Percentiles rank a stretch among this genome's conserved stretches.
Conservation (phyloP, 148 eudicot genomes). For the Rhododendron ovatum region DNA sequence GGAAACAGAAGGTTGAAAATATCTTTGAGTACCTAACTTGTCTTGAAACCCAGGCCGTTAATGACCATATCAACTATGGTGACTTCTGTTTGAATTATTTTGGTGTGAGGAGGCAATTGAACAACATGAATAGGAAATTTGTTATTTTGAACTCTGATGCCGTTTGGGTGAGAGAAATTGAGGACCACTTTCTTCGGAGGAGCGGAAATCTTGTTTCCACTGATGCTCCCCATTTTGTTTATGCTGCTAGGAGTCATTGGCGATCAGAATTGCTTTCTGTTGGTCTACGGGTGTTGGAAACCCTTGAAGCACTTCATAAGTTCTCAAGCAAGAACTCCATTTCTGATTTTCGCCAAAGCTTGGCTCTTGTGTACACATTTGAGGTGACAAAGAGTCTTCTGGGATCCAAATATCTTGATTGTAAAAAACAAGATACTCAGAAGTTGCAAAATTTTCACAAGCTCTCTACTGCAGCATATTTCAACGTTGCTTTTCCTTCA, state of each 20-base stretch:
- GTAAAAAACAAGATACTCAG: constrained; percentile 3
- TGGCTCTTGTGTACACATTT: constrained; percentile 24
- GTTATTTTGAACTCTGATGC: constrained; percentile 43
- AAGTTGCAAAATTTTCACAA: constrained; percentile 17
- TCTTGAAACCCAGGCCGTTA: constrained; percentile 13
- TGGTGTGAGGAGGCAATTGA: constrained; percentile 30
- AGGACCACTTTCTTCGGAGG: constrained; percentile 14
- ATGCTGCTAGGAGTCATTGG: constrained; percentile 31
- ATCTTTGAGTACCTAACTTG: constrained; percentile 24
- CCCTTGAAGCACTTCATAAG: constrained; percentile 35
- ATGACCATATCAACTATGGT: constrained; percentile 10
- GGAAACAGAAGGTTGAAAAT: constrained; percentile 25
- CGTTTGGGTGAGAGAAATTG: constrained; percentile 44
- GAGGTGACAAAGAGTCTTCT: constrained; percentile 41
- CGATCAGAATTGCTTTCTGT: constrained; percentile 34
- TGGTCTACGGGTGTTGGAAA: constrained; percentile 40
- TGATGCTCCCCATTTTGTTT: constrained; percentile 17
- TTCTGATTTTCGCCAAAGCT: constrained; percentile 26
- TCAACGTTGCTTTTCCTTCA: constrained; percentile 38
- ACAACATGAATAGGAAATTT: constrained; percentile 11
- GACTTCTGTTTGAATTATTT: constrained; percentile 53
- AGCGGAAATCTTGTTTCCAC: constrained; percentile 22
- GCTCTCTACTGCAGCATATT: constrained; percentile 18
- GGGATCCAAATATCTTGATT: constrained; percentile 27
- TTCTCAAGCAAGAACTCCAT: neutral